These are phyloP conservation scores for Arthrobotrys sinensis DNA, from an alignment of 2,329 filamentous ascomycete genomes.

Conservation along the genomic window DNA sequence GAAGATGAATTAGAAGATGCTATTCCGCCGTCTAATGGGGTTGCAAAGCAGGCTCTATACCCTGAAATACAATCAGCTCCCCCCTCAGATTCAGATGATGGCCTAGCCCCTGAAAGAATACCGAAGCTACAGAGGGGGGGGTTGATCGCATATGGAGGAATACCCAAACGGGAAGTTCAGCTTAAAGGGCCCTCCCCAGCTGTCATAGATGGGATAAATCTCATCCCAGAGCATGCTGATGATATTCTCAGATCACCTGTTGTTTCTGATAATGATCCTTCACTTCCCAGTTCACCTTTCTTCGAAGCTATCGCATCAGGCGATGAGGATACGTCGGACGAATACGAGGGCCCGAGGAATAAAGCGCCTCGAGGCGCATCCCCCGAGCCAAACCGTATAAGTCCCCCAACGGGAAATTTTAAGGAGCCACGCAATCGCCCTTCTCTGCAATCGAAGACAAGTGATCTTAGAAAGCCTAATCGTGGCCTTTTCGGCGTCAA, in stretches of 20 bases:
- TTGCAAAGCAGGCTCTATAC: not conserved
- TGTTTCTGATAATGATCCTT: slow-evolving; percentile 43
- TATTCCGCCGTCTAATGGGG: not conserved
- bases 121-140: not conserved
- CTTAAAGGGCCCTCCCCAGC: slow-evolving; percentile 35
- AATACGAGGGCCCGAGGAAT: slow-evolving; percentile 8
- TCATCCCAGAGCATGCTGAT: slow-evolving; percentile 41
- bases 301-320: slow-evolving; percentile 24
- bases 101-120: not conserved
- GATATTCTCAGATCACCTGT: slow-evolving; percentile 37
- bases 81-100: not conserved
- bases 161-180: slow-evolving; percentile 36
- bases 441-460: slow-evolving; percentile 31
- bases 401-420: not conserved
- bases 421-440: slow-evolving; percentile 22
- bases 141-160: slow-evolving; percentile 25
- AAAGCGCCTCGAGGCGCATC: not conserved
- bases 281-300: slow-evolving; percentile 44
- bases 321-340: slow-evolving; percentile 15
- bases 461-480: slow-evolving; percentile 42
- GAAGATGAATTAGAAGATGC: not conserved
- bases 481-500: slow-evolving; percentile 49
- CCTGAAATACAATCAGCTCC: slow-evolving; percentile 21
- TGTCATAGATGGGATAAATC: slow-evolving; percentile 45
- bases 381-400: not conserved